A percentile compares a stretch with the other conserved stretches of the same genome.
These are phyloP conservation scores for Agapanthus africanus DNA, from an alignment of 106 monocot species.

Conservation along the genomic window DNA sequence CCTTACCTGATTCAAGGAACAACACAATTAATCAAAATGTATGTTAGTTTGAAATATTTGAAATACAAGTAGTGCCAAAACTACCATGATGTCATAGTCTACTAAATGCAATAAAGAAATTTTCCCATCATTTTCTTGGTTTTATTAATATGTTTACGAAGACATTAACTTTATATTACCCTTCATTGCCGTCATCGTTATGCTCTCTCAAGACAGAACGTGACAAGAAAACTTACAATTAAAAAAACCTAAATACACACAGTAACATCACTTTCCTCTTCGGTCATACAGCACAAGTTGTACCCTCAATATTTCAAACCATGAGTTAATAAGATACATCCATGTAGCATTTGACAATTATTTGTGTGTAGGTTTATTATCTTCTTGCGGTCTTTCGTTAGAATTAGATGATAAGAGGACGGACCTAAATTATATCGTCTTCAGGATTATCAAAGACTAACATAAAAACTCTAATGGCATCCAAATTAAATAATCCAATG, in stretches of 20 bases:
- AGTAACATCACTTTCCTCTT: not conserved
- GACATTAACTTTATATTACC: not conserved
- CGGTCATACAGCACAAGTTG: not conserved
- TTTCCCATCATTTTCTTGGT: not conserved
- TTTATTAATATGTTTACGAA: not conserved
- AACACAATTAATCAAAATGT: not conserved
- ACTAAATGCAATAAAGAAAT: not conserved
- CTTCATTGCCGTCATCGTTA: not conserved
- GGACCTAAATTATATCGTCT: not conserved
- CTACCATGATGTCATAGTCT: not conserved
- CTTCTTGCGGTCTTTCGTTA: not conserved
- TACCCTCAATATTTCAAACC: not conserved
- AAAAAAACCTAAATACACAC: not conserved
- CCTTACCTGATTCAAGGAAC: conserved; percentile 23
- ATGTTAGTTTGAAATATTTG: not conserved
- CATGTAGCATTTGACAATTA: not conserved
- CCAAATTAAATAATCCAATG: too few species aligned
- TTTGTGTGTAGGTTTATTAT: not conserved
- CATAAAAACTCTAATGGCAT: too few species aligned
- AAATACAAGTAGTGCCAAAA: not conserved
- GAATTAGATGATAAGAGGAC: not conserved
- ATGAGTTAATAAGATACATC: not conserved
- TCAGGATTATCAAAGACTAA: not conserved
- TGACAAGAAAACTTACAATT: not conserved
- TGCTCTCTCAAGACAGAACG: not conserved